phyloP scores from a whole-genome alignment of 257 asterid genomes.

The Nicotiana knightiana region DNA sequence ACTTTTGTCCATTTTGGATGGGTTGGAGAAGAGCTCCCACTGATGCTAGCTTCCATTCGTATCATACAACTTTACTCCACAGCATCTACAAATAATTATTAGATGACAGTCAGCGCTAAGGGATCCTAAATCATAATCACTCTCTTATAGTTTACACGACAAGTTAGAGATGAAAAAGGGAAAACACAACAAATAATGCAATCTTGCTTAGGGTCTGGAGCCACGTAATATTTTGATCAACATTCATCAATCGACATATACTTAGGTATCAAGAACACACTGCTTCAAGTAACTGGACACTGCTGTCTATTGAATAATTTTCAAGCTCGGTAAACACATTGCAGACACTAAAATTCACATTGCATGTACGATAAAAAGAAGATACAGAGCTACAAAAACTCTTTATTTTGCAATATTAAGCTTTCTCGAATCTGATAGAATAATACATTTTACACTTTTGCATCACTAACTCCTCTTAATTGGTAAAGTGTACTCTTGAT shows the following conservation, averaged over 20 bases:
- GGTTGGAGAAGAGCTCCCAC: conserved; percentile 34
- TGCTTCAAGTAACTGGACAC: neutral
- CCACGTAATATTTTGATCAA: neutral
- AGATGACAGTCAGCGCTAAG: neutral
- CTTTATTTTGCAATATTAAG: neutral
- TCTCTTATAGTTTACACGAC: neutral
- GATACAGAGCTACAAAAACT: neutral
- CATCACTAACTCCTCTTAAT: neutral
- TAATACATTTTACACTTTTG: neutral
- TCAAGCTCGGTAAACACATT: neutral
- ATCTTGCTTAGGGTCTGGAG: neutral
- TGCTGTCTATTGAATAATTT: neutral
- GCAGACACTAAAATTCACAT: neutral
- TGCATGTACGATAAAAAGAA: neutral
- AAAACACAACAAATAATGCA: neutral
- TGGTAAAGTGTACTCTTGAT: neutral
- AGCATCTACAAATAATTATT: neutral
- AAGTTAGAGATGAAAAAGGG: neutral
- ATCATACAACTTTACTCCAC: conserved; percentile 3
- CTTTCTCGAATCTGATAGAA: neutral
- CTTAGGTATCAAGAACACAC: neutral
- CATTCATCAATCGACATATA: neutral
- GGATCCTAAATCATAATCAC: neutral
- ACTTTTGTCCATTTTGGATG: conserved; percentile 70
- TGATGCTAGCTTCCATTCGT: conserved; percentile 38